A percentile compares a stretch with the other conserved stretches of the same genome.
Evolutionary conservation across 2,329 filamentous ascomycete genomes (phyloP).

Genomic region (Tolypocladium cylindrosporum): DNA sequence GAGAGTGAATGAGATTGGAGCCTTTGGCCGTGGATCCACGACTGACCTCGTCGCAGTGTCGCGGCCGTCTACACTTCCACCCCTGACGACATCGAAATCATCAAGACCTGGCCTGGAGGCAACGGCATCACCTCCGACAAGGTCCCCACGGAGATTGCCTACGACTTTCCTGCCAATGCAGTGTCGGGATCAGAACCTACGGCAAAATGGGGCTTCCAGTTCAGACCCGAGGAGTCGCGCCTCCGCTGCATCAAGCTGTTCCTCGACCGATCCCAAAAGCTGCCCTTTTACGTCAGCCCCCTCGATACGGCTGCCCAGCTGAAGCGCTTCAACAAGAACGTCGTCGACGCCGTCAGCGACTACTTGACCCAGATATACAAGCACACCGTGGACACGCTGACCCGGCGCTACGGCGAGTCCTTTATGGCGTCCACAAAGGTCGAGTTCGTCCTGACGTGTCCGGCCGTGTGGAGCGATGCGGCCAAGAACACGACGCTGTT

Average conservation of each 20-base stretch:
- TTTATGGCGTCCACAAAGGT: constrained; percentile 70
- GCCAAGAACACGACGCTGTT: constrained; percentile 77
- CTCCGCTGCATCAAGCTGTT: constrained; percentile 79
- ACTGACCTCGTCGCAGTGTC: constrained; percentile 28
- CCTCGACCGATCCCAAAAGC: constrained; percentile 68
- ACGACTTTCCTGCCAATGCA: constrained; percentile 28
- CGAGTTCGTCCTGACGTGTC: constrained; percentile 72
- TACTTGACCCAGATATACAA: constrained; percentile 67
- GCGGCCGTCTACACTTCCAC: constrained; percentile 66
- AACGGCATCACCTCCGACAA: constrained; percentile 85
- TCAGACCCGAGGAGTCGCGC: constrained; percentile 65
- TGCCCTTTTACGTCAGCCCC: constrained; percentile 71
- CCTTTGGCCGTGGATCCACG: not conserved
- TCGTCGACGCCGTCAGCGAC: constrained; percentile 70
- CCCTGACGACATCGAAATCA: constrained; percentile 72
- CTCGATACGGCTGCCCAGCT: constrained; percentile 69
- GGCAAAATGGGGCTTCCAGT: constrained; percentile 74
- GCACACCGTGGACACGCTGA: constrained; percentile 71
- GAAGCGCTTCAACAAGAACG: constrained; percentile 64
- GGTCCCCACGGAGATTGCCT: constrained; percentile 71
- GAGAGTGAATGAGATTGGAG: not conserved
- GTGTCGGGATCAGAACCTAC: constrained; percentile 30
- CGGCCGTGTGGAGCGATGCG: constrained; percentile 75
- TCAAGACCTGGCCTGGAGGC: constrained; percentile 75
- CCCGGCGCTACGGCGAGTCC: constrained; percentile 62